Base-by-base conservation (phyloP, 768 basidiomycete genomes). In the Nevesoporus exiguus region DNA sequence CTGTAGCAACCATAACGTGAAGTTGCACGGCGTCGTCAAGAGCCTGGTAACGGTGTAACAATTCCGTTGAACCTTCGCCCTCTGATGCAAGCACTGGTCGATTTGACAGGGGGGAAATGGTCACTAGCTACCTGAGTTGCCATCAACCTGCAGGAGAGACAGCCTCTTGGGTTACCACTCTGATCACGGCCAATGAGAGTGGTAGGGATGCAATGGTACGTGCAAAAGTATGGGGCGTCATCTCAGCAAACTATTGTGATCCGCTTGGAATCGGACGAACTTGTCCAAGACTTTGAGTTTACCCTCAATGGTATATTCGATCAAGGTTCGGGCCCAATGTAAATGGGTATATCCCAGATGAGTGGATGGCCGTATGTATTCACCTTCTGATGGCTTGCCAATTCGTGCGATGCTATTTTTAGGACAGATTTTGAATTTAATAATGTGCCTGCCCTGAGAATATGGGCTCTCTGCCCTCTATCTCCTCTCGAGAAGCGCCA, bases 391-490 rank as follows among this genome's bases (percentile, higher is more conserved):
- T 47, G 54, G n/a, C n/a, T 44, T 52, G 27, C 42, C 30, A 34
- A n/a, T 42, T 47, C 10, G 11, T 30, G 19, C 19, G 25, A 33
- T 22, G 31, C 34, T 27, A 41, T 46, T 24, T 31, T 39, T 5
- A 15, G 33, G 27, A 46, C 34, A 21, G 27, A 47, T 15, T 36
- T 54, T 44, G 11, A 21, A 44, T 19, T 51, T 54, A 48, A 53
- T 54, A 48, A 53, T 61, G 64, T 65, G 52, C 58, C 64, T 66
- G n/a, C 31, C 31, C 42, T 15, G n/a, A 49, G 47, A 22, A 25
- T 39, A 21, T 29, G 37, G 21, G 30, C 43, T 40, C n/a, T 43
- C 31, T 33, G 51, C 55, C 33, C 51, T 63, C 49, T 67, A 61
- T 53, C 49, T 47, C 52, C 59, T 49, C 13, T 41, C 36, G 31